Conservation (phyloP, 768 basidiomycete species). For the Hericium coralloides region DNA sequence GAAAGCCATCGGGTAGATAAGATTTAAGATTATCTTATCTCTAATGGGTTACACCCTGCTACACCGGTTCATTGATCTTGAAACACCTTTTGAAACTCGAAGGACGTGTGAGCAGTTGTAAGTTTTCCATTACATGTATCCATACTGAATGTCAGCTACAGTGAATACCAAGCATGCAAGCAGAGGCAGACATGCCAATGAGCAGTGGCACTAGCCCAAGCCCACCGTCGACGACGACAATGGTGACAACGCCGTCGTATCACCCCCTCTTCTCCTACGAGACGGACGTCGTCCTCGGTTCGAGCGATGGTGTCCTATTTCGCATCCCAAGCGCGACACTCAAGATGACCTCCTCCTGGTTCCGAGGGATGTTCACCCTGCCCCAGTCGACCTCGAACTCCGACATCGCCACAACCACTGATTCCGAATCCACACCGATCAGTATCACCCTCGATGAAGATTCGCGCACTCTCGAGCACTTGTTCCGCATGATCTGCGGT, state of each 20-base stretch:
- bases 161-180: background rate
- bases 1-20: no score
- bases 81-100: no score
- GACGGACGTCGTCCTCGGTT: constrained; percentile 46
- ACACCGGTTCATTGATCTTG: no score
- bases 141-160: no score
- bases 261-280: constrained; percentile 49
- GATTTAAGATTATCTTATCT: no score
- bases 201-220: background rate
- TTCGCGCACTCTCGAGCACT: constrained; percentile 39
- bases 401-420: background rate
- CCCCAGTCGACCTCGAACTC: constrained; percentile 27
- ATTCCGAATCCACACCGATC: constrained; percentile 17
- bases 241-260: constrained; percentile 9
- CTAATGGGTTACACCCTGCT: no score
- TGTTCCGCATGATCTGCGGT: constrained; percentile 56
- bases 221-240: background rate
- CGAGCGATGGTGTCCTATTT: constrained; percentile 43
- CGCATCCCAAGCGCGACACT: constrained; percentile 51
- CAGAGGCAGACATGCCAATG: background rate
- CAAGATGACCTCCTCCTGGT: constrained; percentile 58
- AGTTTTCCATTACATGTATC: no score
- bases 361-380: constrained; percentile 49
- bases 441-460: constrained; percentile 52
- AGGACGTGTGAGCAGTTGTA: no score